phyloP scores from a whole-genome alignment of 116 monocot genomes.

The Iris pallida region DNA sequence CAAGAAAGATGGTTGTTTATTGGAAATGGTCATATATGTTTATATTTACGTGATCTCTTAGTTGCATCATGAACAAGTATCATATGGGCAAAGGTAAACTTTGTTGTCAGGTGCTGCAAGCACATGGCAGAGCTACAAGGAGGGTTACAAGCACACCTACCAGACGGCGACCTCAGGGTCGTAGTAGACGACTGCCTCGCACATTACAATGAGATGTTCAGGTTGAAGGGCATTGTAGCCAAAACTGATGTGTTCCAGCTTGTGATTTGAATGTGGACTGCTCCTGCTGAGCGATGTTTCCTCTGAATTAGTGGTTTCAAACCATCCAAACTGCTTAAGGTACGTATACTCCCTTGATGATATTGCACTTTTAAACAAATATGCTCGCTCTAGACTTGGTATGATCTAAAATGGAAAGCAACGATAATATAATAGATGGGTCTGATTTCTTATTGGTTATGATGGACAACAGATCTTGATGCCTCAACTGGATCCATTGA shows the following conservation, averaged over 20 bases:
- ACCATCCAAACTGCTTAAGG: slow-evolving; percentile 45
- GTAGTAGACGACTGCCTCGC: slow-evolving; percentile 26
- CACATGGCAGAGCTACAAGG: slow-evolving; percentile 20
- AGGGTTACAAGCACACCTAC: slow-evolving; percentile 22
- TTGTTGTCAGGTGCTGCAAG: too few species aligned
- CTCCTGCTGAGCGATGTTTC: slow-evolving; percentile 44
- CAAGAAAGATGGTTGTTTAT: too few species aligned
- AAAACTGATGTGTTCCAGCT: slow-evolving; percentile 45
- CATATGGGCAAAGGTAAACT: too few species aligned
- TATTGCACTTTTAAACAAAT: neutral
- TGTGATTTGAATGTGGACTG: slow-evolving; percentile 31
- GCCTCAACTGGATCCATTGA: slow-evolving; percentile 43
- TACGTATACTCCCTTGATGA: neutral
- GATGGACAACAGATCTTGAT: slow-evolving; percentile 30
- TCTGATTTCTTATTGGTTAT: neutral
- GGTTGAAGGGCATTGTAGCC: slow-evolving; percentile 18
- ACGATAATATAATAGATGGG: too few species aligned
- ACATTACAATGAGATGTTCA: slow-evolving; percentile 40
- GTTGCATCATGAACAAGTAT: too few species aligned
- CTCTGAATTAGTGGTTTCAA: slow-evolving; percentile 47
- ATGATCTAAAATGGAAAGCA: too few species aligned
- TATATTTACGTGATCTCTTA: too few species aligned
- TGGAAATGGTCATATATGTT: too few species aligned
- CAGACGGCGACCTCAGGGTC: slow-evolving; percentile 23
- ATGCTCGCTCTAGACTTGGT: too few species aligned